Evolutionary conservation across 176 grass and related monocot genomes (phyloP), one percentile per base, ranked within the genome.

Genomic region (Cenchrus americanus): DNA sequence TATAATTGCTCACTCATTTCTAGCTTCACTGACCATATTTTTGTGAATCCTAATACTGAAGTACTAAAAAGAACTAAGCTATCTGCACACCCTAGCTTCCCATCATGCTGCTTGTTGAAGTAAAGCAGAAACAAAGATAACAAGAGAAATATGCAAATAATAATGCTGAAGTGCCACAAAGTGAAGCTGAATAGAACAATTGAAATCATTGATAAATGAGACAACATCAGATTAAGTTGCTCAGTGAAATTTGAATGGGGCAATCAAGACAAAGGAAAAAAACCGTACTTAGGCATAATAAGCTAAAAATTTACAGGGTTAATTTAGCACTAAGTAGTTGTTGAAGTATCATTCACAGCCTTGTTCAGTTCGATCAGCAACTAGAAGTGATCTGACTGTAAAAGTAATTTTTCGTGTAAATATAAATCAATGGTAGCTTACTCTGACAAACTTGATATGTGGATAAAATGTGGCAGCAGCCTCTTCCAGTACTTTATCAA

Each of bases 401-500:
- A 54, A 37, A 19, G 10, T 7, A 62, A 14, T 0, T 62, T 15
- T 81, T 62, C 67, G 65, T 59, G 48, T 26, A 41, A 17, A 55
- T 8, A 21, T 26, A 77, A 54, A 58, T 27, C 2, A 48, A 17
- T 32, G 73, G 21, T 69, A 26, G 63, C 86, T 83, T 92, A 98
- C 96, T 11, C 92, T 89, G 78, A 98, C 85, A 54, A 95, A 95
- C 80, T 95, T 98, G 83, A 95, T 37, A 46, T 91, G 70, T 21
- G 92, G 95, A 81, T 93, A 82, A 88, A 98, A 98, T 73, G 73
- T 83, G 57, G 95, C 84, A 65, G 91, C 93, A 83, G 89, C 88
- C 84, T 98, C 95, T 73, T 98, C 95, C 54, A 98, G 75, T 85
- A 93, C 92, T 82, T 84, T 84, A 50, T 98, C 92, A 69, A 98